Percentiles rank a stretch among this genome's conserved stretches.
Conservation (phyloP, 805 yeast genomes). For the Ogataea henricii region DNA sequence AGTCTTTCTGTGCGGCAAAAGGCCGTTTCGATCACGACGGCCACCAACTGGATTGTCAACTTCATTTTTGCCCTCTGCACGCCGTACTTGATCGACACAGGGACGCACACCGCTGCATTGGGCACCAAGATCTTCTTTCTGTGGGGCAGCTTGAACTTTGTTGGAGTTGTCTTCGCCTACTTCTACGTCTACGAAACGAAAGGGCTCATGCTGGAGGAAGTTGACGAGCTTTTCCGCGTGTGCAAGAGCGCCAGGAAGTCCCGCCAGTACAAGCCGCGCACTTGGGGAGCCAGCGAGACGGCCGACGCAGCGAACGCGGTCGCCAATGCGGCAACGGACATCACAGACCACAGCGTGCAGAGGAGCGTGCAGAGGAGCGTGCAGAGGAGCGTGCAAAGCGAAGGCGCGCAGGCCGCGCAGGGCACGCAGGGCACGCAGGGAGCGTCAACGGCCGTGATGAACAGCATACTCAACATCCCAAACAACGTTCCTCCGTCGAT, state of each 20-base stretch:
- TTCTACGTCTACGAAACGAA: slow-evolving; percentile 76
- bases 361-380: no score
- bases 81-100: slow-evolving; percentile 73
- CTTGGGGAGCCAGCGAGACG: not conserved
- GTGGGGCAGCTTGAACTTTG: slow-evolving; percentile 72
- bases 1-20: slow-evolving; percentile 75
- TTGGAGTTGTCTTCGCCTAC: slow-evolving; percentile 62
- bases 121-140: slow-evolving; percentile 75
- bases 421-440: not conserved
- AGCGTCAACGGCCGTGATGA: slow-evolving; percentile 17
- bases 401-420: not conserved
- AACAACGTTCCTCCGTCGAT: slow-evolving; percentile 42
- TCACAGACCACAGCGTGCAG: not conserved
- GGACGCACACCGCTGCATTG: slow-evolving; percentile 63
- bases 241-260: slow-evolving; percentile 60
- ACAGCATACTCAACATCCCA: slow-evolving; percentile 37
- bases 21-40: slow-evolving; percentile 73
- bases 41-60: slow-evolving; percentile 80
- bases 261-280: slow-evolving; percentile 38
- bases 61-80: slow-evolving; percentile 74
- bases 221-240: slow-evolving; percentile 69
- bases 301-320: not conserved
- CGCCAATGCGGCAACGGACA: not conserved
- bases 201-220: slow-evolving; percentile 78
- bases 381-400: not conserved